phyloP scores from a whole-genome alignment of 1,284 basidiomycete species.

The Jaminaea rosea region DNA sequence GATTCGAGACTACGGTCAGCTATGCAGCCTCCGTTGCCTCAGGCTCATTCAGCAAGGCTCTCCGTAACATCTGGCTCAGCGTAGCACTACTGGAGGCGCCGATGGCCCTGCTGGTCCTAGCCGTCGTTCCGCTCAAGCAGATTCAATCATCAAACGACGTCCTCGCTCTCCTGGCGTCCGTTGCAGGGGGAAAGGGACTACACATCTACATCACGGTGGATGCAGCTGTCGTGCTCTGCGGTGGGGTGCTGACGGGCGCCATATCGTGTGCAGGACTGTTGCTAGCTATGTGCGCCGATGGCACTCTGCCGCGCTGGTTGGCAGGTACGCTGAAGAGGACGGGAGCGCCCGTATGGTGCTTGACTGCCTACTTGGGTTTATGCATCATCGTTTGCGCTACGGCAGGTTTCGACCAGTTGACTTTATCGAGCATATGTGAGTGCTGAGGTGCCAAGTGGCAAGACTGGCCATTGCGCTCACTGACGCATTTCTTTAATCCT shows the following conservation, averaged over 20 bases:
- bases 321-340: conserved; percentile 53
- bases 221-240: conserved; percentile 26
- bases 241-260: conserved; percentile 30
- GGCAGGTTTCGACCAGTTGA: conserved; percentile 83
- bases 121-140: conserved; percentile 14
- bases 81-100: conserved; percentile 20
- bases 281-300: conserved; percentile 48
- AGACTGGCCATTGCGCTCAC: too few species aligned
- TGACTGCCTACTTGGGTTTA: conserved; percentile 54
- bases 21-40: conserved; percentile 26
- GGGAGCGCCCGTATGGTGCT: conserved; percentile 54
- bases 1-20: conserved; percentile 27
- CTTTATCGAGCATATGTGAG: conserved; percentile 52
- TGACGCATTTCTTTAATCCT: too few species aligned
- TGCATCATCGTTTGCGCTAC: conserved; percentile 57
- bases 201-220: conserved; percentile 25
- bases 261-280: conserved; percentile 19
- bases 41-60: conserved; percentile 21
- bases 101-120: conserved; percentile 26
- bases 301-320: conserved; percentile 57
- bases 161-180: conserved; percentile 16
- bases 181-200: conserved; percentile 19
- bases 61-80: conserved; percentile 22
- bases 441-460: too few species aligned
- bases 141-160: conserved; percentile 20